A percentile compares a stretch with the other conserved stretches of the same genome.
Evolutionary conservation across 176 grass and related monocot species (phyloP).

Genomic region (Pontederia crassipes): DNA sequence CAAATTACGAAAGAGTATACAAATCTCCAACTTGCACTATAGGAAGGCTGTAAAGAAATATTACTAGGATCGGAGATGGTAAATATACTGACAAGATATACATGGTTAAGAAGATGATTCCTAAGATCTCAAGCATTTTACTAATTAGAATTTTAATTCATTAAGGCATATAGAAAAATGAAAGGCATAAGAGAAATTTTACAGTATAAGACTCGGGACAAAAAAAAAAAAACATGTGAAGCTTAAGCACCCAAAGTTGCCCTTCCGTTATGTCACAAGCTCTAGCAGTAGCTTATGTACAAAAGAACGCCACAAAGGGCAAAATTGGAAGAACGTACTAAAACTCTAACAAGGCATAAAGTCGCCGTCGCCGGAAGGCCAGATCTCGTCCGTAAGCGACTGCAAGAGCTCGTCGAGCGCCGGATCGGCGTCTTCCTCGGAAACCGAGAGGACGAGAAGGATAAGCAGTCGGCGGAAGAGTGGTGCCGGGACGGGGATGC

Average conservation of each 20-base stretch:
- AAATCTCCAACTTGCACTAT: too few species aligned
- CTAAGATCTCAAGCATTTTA: too few species aligned
- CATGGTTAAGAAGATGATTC: too few species aligned
- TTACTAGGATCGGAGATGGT: too few species aligned
- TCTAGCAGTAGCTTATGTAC: not conserved
- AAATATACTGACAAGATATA: too few species aligned
- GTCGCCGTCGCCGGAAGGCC: not conserved
- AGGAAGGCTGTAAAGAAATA: too few species aligned
- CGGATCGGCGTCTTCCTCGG: not conserved
- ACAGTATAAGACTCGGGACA: too few species aligned
- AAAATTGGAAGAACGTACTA: not conserved
- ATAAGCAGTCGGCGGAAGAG: conserved; percentile 16
- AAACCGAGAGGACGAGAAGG: not conserved
- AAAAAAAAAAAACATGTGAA: too few species aligned
- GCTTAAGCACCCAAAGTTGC: not conserved
- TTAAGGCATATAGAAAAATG: too few species aligned
- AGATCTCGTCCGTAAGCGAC: not conserved
- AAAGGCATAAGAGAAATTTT: too few species aligned
- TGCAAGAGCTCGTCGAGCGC: conserved; percentile 12
- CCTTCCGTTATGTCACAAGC: not conserved
- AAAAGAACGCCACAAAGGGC: not conserved
- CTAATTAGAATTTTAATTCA: too few species aligned
- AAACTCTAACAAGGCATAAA: not conserved
- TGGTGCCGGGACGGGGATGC: conserved; percentile 6
- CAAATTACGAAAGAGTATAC: too few species aligned